Base-by-base conservation (phyloP, 2,329 filamentous ascomycete genomes). In the Colletotrichum sp. region DNA sequence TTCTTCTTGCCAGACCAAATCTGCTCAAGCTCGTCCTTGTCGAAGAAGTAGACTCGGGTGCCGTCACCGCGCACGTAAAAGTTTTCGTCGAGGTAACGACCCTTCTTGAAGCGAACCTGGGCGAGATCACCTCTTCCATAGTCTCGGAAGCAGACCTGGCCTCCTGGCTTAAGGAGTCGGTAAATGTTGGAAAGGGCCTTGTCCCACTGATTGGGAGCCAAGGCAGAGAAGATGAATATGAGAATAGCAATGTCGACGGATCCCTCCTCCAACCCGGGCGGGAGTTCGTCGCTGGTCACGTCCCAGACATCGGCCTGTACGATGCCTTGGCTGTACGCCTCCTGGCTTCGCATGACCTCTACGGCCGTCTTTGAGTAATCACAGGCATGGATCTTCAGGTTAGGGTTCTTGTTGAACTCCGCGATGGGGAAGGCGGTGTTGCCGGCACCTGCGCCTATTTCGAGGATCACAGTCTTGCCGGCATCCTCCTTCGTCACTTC, bases 221-320 rank as follows among this genome's bases (percentile, higher is more conserved):
- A 88, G 3, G 97, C 97, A 21, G 95, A 98, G 88, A 99, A 98
- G 82, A 98, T 96, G 87, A 99, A 99, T 76, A 99, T 95, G 90
- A 99, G 92, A 69, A 99, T 89, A 48, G 98, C 95, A 52, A 98
- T 92, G 84, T 99, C 96, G 75, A 98, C 96, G 75, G 92, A 94
- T n/a, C 89, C 93, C 80, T 96, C 93, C 66, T 87, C 88, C 18
- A 99, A 86, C 2, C 92, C 94, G 2, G 95, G 94, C 8, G 97
- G 96, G 8, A 98, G 87, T 56, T 89, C 88, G 58, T 93, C 89
- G 75, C 92, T 90, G 3, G 96, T 92, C 16, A 94, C 94, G 85
- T 99, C 97, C 96, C 97, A 99, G 21, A 98, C 96, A 83, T 98
- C 96, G 24, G 96, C 96, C 81, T 94, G 92, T 83, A 98, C 95